A percentile compares a stretch with the other conserved stretches of the same genome.
Evolutionary conservation across 495 filamentous ascomycete genomes (phyloP).

Genomic region (Eremomyces bilateralis): DNA sequence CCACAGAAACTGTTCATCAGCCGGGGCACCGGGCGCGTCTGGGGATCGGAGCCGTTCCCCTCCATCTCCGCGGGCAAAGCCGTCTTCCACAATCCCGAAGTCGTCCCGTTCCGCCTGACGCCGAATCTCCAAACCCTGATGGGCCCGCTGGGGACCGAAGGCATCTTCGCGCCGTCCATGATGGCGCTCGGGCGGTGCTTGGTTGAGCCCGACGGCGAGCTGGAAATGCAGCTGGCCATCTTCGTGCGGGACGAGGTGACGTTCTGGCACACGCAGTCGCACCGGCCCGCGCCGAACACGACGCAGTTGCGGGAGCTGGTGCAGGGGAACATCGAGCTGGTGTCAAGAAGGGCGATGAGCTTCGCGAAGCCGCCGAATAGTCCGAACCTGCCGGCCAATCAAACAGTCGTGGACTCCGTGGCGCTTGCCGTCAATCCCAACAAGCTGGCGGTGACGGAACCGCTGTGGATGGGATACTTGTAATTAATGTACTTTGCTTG

Average conservation of each 20-base stretch:
- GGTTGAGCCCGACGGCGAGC: constrained; percentile 68
- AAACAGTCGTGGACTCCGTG: constrained; percentile 86
- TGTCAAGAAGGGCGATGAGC: constrained; percentile 71
- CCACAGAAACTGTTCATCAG: constrained; percentile 89
- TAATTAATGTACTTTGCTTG: too few species aligned
- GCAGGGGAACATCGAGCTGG: constrained; percentile 65
- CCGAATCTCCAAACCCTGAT: constrained; percentile 89
- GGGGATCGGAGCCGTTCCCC: constrained; percentile 84
- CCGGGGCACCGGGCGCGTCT: constrained; percentile 74
- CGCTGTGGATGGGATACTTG: constrained; percentile 94
- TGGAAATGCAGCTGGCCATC: constrained; percentile 78
- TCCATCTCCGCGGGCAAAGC: constrained; percentile 59
- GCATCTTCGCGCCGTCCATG: constrained; percentile 73
- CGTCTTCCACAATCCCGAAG: constrained; percentile 81
- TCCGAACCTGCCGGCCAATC: constrained; percentile 63
- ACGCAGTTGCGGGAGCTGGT: constrained; percentile 66
- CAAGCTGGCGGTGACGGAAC: constrained; percentile 63
- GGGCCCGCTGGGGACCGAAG: constrained; percentile 87
- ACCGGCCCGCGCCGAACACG: constrained; percentile 43
- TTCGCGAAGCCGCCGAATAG: constrained; percentile 38
- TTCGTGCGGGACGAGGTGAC: constrained; percentile 97
- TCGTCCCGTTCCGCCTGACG: constrained; percentile 89
- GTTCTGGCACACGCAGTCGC: constrained; percentile 78
- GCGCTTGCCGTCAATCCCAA: constrained; percentile 67
- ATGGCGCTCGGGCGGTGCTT: constrained; percentile 93